A percentile compares a stretch with the other conserved stretches of the same genome.
These are phyloP conservation scores for Skeletonema menzelii DNA, from an alignment of 108 stramenopile genomes.

Conservation along the genomic window DNA sequence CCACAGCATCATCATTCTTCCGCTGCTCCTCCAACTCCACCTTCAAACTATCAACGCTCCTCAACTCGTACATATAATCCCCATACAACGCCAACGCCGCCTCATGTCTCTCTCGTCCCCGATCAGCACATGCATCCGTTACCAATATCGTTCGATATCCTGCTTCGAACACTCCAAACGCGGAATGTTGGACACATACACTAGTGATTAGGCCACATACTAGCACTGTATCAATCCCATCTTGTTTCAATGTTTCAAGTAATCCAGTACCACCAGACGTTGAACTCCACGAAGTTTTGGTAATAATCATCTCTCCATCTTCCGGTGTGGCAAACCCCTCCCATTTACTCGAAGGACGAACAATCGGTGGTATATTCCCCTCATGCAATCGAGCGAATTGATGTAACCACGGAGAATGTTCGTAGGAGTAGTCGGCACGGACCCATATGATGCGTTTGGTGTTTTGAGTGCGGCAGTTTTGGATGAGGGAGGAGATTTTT, in stretches of 20 bases:
- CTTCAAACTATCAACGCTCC: not conserved
- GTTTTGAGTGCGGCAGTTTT: conserved; percentile 40
- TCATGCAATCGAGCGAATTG: conserved; percentile 63
- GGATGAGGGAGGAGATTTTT: conserved; percentile 27
- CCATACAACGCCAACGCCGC: conserved; percentile 69
- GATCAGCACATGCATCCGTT: conserved; percentile 65
- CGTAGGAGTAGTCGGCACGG: conserved; percentile 57
- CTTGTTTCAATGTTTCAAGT: conserved; percentile 32
- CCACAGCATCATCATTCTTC: not conserved
- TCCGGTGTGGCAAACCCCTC: conserved; percentile 64
- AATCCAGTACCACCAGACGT: conserved; percentile 46
- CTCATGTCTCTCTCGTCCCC: conserved; percentile 58
- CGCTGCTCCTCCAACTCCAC: not conserved
- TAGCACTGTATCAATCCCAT: conserved; percentile 58
- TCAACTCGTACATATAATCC: conserved; percentile 70
- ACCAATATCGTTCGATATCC: conserved; percentile 65
- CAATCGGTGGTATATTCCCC: conserved; percentile 8
- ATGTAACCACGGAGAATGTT: conserved; percentile 58
- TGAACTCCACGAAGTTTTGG: conserved; percentile 57
- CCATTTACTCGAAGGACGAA: conserved; percentile 27
- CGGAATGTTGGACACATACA: conserved; percentile 75
- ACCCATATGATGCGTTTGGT: conserved; percentile 62
- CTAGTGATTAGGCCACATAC: conserved; percentile 70
- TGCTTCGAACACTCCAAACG: conserved; percentile 71
- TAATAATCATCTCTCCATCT: conserved; percentile 52